Conservation (phyloP, 164 flowering plant genomes). For the Dillenia turbinata region DNA sequence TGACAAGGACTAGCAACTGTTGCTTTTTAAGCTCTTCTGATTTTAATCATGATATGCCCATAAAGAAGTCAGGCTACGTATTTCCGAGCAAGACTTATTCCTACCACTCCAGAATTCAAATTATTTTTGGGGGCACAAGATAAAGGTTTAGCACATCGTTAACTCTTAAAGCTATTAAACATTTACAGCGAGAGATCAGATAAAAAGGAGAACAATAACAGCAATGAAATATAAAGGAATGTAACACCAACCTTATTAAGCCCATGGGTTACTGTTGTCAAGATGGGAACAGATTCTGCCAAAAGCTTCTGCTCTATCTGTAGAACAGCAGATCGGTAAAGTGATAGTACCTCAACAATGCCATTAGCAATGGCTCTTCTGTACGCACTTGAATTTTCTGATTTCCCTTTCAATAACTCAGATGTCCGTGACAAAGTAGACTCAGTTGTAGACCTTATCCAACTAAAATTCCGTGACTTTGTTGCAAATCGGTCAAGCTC, state of each 20-base stretch:
- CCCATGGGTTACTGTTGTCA: slow-evolving; percentile 87
- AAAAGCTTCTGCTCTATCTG: slow-evolving; percentile 85
- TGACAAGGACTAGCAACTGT: too few relatives aligned
- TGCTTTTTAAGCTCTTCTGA: too few relatives aligned
- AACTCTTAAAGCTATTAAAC: too few relatives aligned
- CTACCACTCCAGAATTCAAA: too few relatives aligned
- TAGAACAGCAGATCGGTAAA: slow-evolving; percentile 87
- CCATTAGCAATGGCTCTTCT: slow-evolving; percentile 94
- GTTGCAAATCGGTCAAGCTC: slow-evolving; percentile 83
- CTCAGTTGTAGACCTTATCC: slow-evolving; percentile 57
- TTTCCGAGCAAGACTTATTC: too few relatives aligned
- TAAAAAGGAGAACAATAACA: not conserved
- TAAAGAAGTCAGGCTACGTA: too few relatives aligned
- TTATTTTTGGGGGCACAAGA: too few relatives aligned
- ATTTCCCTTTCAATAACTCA: slow-evolving; percentile 32
- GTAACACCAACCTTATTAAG: slow-evolving; percentile 68
- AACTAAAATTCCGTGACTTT: slow-evolving; percentile 77
- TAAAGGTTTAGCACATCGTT: too few relatives aligned
- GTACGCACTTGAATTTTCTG: slow-evolving; percentile 57
- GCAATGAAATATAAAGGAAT: too few relatives aligned
- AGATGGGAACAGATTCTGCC: slow-evolving; percentile 78
- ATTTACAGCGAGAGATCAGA: not conserved
- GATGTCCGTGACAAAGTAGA: slow-evolving; percentile 29
- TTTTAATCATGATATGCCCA: too few relatives aligned
- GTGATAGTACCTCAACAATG: slow-evolving; percentile 78